A percentile compares a stretch with the other conserved stretches of the same genome.
phyloP scores from a whole-genome alignment of 768 basidiomycete species.

The Mycena belliarum region DNA sequence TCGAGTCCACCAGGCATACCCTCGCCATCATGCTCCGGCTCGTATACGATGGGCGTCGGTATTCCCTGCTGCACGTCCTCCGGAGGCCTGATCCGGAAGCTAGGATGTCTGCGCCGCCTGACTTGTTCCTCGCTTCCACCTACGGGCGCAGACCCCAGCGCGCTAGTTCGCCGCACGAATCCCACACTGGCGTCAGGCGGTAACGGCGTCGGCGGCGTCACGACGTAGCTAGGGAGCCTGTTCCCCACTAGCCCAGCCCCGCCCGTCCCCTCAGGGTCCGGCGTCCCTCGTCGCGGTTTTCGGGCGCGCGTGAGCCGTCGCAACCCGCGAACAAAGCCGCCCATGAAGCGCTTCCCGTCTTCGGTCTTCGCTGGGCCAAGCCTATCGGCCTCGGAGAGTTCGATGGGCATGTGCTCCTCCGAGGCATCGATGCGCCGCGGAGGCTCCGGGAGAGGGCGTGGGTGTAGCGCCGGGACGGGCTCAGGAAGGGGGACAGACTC shows the following conservation, averaged over 20 bases:
- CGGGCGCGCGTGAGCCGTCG: slow-evolving; percentile 17
- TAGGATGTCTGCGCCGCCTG: slow-evolving; percentile 9
- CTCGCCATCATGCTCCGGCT: slow-evolving; percentile 4
- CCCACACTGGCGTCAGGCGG: background rate
- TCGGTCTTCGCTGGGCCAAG: slow-evolving; percentile 2
- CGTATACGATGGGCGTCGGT: background rate
- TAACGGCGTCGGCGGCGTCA: slow-evolving; percentile 17
- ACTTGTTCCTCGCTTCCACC: background rate
- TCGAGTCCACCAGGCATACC: slow-evolving; percentile 10
- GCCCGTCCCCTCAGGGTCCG: slow-evolving; percentile 13
- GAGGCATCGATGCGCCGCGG: slow-evolving; percentile 5
- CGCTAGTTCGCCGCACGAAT: background rate
- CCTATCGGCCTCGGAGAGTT: slow-evolving; percentile 1
- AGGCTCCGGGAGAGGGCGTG: slow-evolving; percentile 17
- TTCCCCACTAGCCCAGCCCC: slow-evolving; percentile 18
- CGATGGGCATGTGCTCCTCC: slow-evolving; percentile 15
- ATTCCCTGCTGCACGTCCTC: slow-evolving; percentile 6
- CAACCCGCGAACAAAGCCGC: slow-evolving; percentile 21
- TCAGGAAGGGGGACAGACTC: slow-evolving; percentile 15
- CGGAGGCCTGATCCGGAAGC: slow-evolving; percentile 16
- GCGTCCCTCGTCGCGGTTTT: slow-evolving; percentile 10
- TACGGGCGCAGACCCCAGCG: background rate
- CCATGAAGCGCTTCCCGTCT: slow-evolving; percentile 11
- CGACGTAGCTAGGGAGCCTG: slow-evolving; percentile 19
- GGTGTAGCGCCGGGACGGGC: slow-evolving; percentile 7